phyloP scores from a whole-genome alignment of 2,329 filamentous ascomycete species.

The Sarocladium oryzae region DNA sequence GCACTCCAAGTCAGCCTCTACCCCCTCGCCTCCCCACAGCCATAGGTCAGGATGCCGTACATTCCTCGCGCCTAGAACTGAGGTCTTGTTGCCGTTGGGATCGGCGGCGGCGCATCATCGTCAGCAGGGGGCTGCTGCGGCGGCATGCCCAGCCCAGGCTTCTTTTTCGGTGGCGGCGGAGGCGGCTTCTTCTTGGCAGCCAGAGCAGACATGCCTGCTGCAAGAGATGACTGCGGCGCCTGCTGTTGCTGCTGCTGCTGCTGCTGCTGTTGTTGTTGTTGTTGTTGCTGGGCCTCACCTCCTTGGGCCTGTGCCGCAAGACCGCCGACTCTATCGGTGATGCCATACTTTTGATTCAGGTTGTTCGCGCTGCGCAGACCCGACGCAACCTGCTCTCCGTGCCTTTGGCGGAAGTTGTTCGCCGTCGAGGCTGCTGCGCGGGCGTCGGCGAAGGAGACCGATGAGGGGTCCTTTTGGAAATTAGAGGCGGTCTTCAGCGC shows the following conservation, averaged over 20 bases:
- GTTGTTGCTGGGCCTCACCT: not conserved
- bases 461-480: slow-evolving; percentile 54
- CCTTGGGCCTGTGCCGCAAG: slow-evolving; percentile 16
- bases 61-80: slow-evolving; percentile 27
- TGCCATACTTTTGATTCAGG: slow-evolving; percentile 56
- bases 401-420: slow-evolving; percentile 63
- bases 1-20: no score
- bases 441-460: slow-evolving; percentile 53
- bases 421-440: slow-evolving; percentile 52
- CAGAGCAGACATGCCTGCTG: slow-evolving; percentile 12
- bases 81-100: slow-evolving; percentile 46
- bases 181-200: slow-evolving; percentile 47
- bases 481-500: slow-evolving; percentile 54
- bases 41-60: no score
- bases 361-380: slow-evolving; percentile 51
- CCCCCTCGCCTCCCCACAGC: no score
- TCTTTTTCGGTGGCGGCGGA: slow-evolving; percentile 47
- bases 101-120: slow-evolving; percentile 39
- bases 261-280: slow-evolving; percentile 1
- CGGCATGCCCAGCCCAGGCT: slow-evolving; percentile 29
- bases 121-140: slow-evolving; percentile 15
- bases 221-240: not conserved
- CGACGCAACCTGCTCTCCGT: slow-evolving; percentile 59
- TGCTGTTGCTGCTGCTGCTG: slow-evolving; percentile 1
- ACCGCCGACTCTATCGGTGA: slow-evolving; percentile 32